A percentile compares a stretch with the other conserved stretches of the same genome.
Conservation (phyloP, 495 filamentous ascomycete genomes). For the Margaritispora aquatica region DNA sequence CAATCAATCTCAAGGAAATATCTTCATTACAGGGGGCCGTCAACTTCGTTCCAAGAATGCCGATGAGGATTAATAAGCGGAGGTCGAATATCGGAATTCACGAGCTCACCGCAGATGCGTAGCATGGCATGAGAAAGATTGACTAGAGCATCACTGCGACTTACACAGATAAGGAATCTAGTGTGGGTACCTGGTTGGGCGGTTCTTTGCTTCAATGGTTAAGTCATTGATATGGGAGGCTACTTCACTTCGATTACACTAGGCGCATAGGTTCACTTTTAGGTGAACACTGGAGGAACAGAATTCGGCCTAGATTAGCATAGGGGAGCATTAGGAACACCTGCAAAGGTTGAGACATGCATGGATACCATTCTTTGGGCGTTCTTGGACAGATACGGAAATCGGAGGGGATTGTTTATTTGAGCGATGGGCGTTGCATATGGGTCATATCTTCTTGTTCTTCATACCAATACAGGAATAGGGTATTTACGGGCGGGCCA, state of each 20-base stretch:
- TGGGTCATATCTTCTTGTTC: conserved; percentile 1
- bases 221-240: not conserved
- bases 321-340: conserved; percentile 1
- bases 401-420: not conserved
- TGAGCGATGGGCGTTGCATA: conserved; percentile 5
- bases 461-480: too few species aligned
- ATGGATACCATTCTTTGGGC: conserved; percentile 8
- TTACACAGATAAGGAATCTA: not conserved
- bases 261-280: not conserved
- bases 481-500: conserved; percentile 2
- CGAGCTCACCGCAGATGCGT: conserved; percentile 21
- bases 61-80: conserved; percentile 19
- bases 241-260: not conserved
- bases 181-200: not conserved
- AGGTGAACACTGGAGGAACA: not conserved
- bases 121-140: conserved; percentile 3
- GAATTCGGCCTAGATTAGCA: conserved; percentile 3
- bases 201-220: not conserved
- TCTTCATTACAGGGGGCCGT: conserved; percentile 23
- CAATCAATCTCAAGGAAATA: conserved; percentile 20
- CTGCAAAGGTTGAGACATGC: conserved; percentile 2
- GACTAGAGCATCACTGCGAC: conserved; percentile 1
- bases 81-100: conserved; percentile 9
- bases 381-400: not conserved
- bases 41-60: conserved; percentile 23